A percentile compares a stretch with the other conserved stretches of the same genome.
phyloP scores from a whole-genome alignment of 179 eudicot species.

The Carnegiea gigantea region DNA sequence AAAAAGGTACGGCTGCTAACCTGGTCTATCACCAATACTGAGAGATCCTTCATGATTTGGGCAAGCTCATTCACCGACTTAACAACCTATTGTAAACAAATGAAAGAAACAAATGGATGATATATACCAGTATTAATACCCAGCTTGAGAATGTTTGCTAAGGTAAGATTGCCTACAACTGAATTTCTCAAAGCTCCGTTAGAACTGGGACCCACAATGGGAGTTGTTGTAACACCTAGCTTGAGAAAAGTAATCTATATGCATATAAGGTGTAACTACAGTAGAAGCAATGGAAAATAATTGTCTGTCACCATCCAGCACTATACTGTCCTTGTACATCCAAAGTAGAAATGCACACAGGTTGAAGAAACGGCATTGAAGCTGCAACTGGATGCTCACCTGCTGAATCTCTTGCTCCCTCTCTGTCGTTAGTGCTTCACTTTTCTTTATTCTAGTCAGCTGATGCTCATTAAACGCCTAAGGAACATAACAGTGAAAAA shows the following conservation, averaged over 20 bases:
- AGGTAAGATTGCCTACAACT: no score
- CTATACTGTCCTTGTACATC: no score
- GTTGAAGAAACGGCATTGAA: background rate
- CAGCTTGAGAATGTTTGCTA: no score
- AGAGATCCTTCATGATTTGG: slow-evolving; percentile 96
- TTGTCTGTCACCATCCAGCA: no score
- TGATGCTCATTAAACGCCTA: slow-evolving; percentile 82
- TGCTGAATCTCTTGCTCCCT: slow-evolving; percentile 94
- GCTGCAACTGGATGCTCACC: slow-evolving; percentile 35
- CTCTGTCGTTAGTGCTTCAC: slow-evolving; percentile 74
- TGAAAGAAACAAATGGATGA: background rate
- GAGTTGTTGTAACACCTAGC: no score
- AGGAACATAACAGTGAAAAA: background rate
- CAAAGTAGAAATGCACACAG: slow-evolving; percentile 4
- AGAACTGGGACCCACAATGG: no score
- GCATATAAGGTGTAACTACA: background rate
- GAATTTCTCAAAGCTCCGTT: no score
- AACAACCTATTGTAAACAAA: slow-evolving; percentile 52
- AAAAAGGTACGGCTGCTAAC: slow-evolving; percentile 37
- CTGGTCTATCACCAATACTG: slow-evolving; percentile 97
- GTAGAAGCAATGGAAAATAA: background rate
- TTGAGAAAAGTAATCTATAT: background rate
- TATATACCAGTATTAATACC: no score
- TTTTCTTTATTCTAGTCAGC: slow-evolving; percentile 75
- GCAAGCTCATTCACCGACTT: slow-evolving; percentile 93